Percentiles rank a stretch among this genome's conserved stretches.
Conservation (phyloP, 768 basidiomycete species). For the Clathrus columnatus region DNA sequence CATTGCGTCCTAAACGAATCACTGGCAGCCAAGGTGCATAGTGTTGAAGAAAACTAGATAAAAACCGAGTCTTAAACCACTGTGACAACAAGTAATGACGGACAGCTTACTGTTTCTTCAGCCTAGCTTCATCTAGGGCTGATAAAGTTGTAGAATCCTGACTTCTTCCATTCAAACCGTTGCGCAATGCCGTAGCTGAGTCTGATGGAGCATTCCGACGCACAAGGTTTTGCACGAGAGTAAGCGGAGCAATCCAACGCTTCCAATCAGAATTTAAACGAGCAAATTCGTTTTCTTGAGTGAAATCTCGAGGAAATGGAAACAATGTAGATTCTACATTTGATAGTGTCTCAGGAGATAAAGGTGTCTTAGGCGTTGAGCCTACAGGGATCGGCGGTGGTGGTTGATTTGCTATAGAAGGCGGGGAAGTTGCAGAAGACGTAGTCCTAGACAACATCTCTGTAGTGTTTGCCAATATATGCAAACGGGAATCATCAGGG, state of each 20-base stretch:
- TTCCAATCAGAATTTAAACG: slow-evolving; percentile 4
- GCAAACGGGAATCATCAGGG: background rate
- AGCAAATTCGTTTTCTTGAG: background rate
- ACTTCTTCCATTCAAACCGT: background rate
- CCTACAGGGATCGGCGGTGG: background rate
- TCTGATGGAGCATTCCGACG: background rate
- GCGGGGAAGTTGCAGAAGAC: background rate
- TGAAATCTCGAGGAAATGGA: background rate
- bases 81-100: background rate
- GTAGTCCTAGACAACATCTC: background rate
- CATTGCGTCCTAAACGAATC: background rate
- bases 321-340: slow-evolving; percentile 5
- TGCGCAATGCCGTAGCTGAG: background rate
- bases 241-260: slow-evolving; percentile 9
- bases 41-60: background rate
- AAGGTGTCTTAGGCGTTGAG: background rate
- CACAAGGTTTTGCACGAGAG: slow-evolving; percentile 4
- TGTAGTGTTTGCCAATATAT: slow-evolving; percentile 6
- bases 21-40: slow-evolving; percentile 8
- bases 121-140: background rate
- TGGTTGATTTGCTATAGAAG: background rate
- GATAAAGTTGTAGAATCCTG: background rate
- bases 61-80: background rate
- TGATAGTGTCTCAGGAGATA: slow-evolving; percentile 6
- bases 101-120: slow-evolving; percentile 3